Evolutionary conservation across 305 asterid genomes (phyloP).

Genomic region (Striga hermonthica): DNA sequence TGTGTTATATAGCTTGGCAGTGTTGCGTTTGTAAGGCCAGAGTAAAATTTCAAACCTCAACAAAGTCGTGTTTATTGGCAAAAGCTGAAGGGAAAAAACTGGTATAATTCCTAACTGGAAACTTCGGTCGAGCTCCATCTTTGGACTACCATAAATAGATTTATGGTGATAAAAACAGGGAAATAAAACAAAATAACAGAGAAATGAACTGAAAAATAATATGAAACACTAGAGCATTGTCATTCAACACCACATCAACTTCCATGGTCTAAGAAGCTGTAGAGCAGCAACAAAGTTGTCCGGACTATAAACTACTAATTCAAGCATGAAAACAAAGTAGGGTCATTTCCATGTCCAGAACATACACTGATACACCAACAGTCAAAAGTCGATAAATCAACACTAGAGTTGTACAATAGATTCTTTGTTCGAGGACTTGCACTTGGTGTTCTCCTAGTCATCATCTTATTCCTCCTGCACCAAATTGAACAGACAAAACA

Average conservation of each 20-base stretch:
- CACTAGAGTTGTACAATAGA: conserved; percentile 25
- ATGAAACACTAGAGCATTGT: conserved; percentile 20
- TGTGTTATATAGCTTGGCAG: too few species aligned
- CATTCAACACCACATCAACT: conserved; percentile 23
- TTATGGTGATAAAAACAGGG: too few species aligned
- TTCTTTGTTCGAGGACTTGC: background rate
- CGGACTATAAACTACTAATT: conserved; percentile 30
- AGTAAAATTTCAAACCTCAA: too few species aligned
- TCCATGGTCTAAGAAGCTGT: conserved; percentile 18
- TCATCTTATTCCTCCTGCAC: conserved; percentile 48
- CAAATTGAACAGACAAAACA: background rate
- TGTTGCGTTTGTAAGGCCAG: too few species aligned
- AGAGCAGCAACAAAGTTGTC: conserved; percentile 30
- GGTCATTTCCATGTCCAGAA: conserved; percentile 25
- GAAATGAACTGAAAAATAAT: background rate
- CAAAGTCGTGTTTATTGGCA: too few species aligned
- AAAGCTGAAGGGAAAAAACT: too few species aligned
- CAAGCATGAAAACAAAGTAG: conserved; percentile 23
- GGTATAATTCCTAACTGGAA: too few species aligned
- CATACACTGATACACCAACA: conserved; percentile 28
- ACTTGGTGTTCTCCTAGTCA: conserved; percentile 26
- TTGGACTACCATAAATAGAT: too few species aligned
- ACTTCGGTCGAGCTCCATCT: too few species aligned
- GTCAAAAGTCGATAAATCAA: conserved; percentile 28
- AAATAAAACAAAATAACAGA: too few species aligned